phyloP scores from a whole-genome alignment of 345 rosid species.

The Lenwebbia sp. region DNA sequence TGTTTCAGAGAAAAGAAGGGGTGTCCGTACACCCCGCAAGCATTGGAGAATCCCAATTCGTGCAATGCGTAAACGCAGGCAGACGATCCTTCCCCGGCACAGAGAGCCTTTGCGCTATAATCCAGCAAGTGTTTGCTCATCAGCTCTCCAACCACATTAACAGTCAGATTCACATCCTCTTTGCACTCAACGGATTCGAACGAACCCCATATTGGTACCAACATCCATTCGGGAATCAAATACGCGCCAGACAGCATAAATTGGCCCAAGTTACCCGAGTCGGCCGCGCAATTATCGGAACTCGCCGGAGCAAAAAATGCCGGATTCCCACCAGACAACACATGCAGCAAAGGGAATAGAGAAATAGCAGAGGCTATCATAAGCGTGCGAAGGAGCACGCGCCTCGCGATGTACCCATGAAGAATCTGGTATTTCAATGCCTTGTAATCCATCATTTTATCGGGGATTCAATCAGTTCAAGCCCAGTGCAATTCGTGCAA shows the following conservation, averaged over 20 bases:
- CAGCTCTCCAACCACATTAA: constrained; percentile 43
- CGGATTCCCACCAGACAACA: constrained; percentile 26
- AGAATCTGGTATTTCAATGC: constrained; percentile 27
- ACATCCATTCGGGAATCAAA: constrained; percentile 16
- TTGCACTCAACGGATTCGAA: constrained; percentile 27
- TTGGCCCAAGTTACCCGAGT: constrained; percentile 17
- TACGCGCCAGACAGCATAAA: constrained; percentile 11
- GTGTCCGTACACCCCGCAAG: constrained; percentile 30
- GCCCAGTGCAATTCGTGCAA: not conserved
- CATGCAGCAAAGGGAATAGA: constrained; percentile 40
- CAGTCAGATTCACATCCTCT: constrained; percentile 37
- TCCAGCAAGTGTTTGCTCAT: constrained; percentile 33
- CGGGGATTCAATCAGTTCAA: not conserved
- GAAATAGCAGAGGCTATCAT: constrained; percentile 42
- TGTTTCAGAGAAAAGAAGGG: constrained; percentile 54
- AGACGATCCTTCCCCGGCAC: constrained; percentile 62
- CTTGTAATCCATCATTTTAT: constrained; percentile 37
- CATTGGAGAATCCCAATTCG: constrained; percentile 42
- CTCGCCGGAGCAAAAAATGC: constrained; percentile 12
- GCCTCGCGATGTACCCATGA: constrained; percentile 43
- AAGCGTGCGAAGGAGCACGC: constrained; percentile 50
- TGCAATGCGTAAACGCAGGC: constrained; percentile 44
- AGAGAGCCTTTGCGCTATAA: constrained; percentile 47
- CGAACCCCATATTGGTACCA: constrained; percentile 39
- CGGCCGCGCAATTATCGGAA: constrained; percentile 28